A percentile compares a stretch with the other conserved stretches of the same genome.
These are phyloP conservation scores for Kuraishia hungarica DNA, from an alignment of 805 yeast genomes.

Conservation along the genomic window DNA sequence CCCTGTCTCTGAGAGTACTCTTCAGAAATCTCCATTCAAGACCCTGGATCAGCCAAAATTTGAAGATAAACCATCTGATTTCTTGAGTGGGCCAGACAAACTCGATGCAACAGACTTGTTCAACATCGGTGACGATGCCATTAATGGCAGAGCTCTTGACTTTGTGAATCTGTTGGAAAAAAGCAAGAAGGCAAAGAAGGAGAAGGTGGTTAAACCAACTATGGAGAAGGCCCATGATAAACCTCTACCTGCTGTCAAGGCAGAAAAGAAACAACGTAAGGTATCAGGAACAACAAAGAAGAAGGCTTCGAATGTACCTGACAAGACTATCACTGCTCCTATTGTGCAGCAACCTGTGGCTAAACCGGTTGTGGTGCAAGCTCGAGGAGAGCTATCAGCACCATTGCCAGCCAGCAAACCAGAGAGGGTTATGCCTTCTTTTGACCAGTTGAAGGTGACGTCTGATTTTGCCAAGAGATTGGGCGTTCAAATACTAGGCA, in stretches of 20 bases:
- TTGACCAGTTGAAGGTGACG: conserved; percentile 7
- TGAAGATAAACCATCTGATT: conserved; percentile 1
- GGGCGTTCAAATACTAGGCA: conserved; percentile 15
- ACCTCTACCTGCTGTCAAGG: neutral
- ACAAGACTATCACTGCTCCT: neutral
- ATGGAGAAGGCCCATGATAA: neutral
- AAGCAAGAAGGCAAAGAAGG: neutral
- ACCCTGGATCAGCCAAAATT: conserved; percentile 1
- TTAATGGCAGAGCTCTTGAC: neutral
- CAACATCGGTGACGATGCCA: neutral
- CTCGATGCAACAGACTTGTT: neutral
- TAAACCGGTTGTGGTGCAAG: neutral
- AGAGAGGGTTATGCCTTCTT: conserved; percentile 1
- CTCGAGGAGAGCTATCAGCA: neutral
- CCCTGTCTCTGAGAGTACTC: neutral
- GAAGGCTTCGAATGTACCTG: conserved; percentile 1
- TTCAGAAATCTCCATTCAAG: neutral
- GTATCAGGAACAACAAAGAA: neutral
- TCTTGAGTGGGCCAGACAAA: neutral
- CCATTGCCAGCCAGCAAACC: neutral
- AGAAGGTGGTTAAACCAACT: neutral
- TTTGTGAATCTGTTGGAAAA: conserved; percentile 1
- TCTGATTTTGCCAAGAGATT: conserved; percentile 26
- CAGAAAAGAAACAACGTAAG: neutral
- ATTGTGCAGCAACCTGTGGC: neutral